Base-by-base conservation (phyloP, 2,329 filamentous ascomycete species). In the Madurella mycetomatis region DNA sequence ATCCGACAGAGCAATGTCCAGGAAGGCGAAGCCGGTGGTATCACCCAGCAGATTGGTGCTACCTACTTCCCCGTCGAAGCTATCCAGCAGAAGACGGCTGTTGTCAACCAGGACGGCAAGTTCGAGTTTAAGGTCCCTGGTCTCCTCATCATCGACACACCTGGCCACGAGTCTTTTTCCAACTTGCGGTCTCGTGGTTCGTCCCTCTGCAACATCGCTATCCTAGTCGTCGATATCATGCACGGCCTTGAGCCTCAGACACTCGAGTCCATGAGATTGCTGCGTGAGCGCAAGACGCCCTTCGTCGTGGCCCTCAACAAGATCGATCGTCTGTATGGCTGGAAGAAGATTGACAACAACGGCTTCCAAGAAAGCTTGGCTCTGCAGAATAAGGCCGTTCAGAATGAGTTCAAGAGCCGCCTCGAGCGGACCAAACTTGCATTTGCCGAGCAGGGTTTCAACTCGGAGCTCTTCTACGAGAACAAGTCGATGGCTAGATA, bases 251-350 rank as follows among this genome's bases (percentile, higher is more conserved):
- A 99, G 74, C 92, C 87, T 16, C 94, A 99, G 74, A 99, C 94
- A 15, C 80, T 97, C 32, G 95, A 99, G 74, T 99, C 94, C 1
- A 97, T 99, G 90, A 88, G 85, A 64, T 77, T 99, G 60, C 84
- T 99, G 49, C 84, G 92, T 67, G 92, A 96, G 66, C 84, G 90
- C 66, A 95, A 94, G 75, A 99, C 94, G 18, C 94, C 94, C 5
- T 99, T 99, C 77, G 95, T 99, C 64, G 95, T 99, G 41, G 95
- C 95, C 1, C 80, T 99, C 68, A 99, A 99, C 86, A 99, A 99
- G 80, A 97, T 99, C 64, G 94, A 99, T 83, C 91, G 94, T 83
- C 85, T 99, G 15, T 99, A 96, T 70, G 91, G 90, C 70, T 99
- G 95, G 94, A 96, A 96, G 80, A 91, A 92, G 77, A 90, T 96